A percentile compares a stretch with the other conserved stretches of the same genome.
phyloP scores from a whole-genome alignment of 108 stramenopile species.

The Epipyxis sp. region DNA sequence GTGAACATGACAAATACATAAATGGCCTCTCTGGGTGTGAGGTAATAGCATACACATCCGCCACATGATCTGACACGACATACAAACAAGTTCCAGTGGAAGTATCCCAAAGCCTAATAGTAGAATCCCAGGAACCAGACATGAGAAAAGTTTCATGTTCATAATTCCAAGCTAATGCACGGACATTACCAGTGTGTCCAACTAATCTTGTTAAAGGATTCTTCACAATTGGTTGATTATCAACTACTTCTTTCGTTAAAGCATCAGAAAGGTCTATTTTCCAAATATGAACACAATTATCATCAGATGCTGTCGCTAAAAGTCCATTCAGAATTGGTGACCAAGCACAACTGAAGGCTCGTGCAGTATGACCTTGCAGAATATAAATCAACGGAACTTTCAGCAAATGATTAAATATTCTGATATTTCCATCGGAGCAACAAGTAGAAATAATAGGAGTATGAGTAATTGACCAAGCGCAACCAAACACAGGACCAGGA shows the following conservation, averaged over 20 bases:
- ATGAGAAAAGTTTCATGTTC: neutral
- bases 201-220: neutral
- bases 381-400: neutral
- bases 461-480: neutral
- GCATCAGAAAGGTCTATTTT: neutral
- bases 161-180: slow-evolving; percentile 29
- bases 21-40: slow-evolving; percentile 24
- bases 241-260: no score
- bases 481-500: slow-evolving; percentile 16
- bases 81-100: slow-evolving; percentile 3
- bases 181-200: slow-evolving; percentile 14
- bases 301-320: slow-evolving; percentile 24
- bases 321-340: slow-evolving; percentile 1
- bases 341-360: slow-evolving; percentile 7
- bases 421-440: slow-evolving; percentile 24
- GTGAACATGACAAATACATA: slow-evolving; percentile 6
- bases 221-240: neutral
- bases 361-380: slow-evolving; percentile 1
- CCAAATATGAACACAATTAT: slow-evolving; percentile 11
- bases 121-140: slow-evolving; percentile 26
- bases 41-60: slow-evolving; percentile 24
- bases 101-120: slow-evolving; percentile 28
- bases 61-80: neutral
- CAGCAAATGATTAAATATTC: neutral
- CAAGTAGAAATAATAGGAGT: neutral